Evolutionary conservation across 2,329 filamentous ascomycete genomes (phyloP).

Genomic region (Dryadomyces sulphureus): DNA sequence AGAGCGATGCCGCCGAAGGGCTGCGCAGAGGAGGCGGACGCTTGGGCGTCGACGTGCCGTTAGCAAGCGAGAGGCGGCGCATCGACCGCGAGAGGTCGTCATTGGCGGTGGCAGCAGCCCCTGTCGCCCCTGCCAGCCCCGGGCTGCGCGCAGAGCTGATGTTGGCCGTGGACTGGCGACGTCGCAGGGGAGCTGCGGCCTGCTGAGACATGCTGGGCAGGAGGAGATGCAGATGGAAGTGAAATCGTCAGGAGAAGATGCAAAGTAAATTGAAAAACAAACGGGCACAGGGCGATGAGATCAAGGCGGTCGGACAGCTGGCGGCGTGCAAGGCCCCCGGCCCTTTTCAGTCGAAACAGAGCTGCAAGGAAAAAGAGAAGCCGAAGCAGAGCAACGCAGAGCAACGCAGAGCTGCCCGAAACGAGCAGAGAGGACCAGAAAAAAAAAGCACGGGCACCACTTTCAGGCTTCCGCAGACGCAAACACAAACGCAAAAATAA

Average conservation of each 20-base stretch:
- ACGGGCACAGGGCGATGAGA: background rate
- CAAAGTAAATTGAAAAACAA: too few species aligned
- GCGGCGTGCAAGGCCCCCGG: too few species aligned
- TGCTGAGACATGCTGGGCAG: background rate
- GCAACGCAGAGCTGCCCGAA: background rate
- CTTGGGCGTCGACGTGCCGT: conserved; percentile 4
- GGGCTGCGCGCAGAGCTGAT: too few species aligned
- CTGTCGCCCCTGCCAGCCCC: background rate
- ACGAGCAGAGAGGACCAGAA: too few species aligned
- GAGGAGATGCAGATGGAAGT: background rate
- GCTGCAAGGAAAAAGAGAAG: too few species aligned
- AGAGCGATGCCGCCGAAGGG: background rate
- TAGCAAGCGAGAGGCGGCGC: conserved; percentile 12
- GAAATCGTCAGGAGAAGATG: too few species aligned
- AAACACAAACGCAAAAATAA: background rate
- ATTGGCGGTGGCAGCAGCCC: background rate
- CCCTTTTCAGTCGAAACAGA: background rate
- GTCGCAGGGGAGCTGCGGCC: conserved; percentile 3
- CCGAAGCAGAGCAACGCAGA: background rate
- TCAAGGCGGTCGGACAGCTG: too few species aligned
- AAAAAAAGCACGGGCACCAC: background rate
- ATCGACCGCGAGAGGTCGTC: conserved; percentile 11
- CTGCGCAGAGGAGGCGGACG: too few species aligned
- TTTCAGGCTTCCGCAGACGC: background rate
- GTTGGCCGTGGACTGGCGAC: conserved; percentile 1